Conservation (phyloP, 1,284 basidiomycete genomes). For the Puccinia coronata region DNA sequence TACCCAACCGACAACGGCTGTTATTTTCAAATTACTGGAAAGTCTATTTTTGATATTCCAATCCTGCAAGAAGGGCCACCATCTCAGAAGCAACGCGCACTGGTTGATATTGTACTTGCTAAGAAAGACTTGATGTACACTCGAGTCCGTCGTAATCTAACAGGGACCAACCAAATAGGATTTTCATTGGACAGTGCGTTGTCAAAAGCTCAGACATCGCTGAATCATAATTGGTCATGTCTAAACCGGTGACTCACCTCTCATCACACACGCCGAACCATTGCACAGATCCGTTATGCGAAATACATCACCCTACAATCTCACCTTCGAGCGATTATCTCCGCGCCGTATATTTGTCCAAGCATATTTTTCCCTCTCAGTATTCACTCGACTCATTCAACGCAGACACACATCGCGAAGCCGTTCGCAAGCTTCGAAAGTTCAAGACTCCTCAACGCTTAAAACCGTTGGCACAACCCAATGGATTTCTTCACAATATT, state of each 20-base stretch:
- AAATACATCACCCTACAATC: conserved; percentile 17
- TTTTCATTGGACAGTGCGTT: conserved; percentile 6
- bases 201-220: neutral
- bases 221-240: neutral
- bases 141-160: neutral
- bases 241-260: neutral
- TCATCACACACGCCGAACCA: too few species aligned
- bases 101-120: conserved; percentile 13
- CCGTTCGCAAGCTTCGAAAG: neutral
- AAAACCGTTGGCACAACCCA: conserved; percentile 20
- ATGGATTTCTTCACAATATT: conserved; percentile 16
- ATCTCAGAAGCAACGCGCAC: neutral
- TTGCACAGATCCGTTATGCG: conserved; percentile 3
- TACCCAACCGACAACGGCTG: conserved; percentile 35
- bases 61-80: neutral
- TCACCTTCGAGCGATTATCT: conserved; percentile 6
- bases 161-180: conserved; percentile 15
- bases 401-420: neutral
- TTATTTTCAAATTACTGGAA: conserved; percentile 44
- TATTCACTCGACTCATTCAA: conserved; percentile 32
- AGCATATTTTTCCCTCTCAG: conserved; percentile 34
- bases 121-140: conserved; percentile 45
- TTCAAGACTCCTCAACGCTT: conserved; percentile 37
- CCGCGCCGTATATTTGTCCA: conserved; percentile 26
- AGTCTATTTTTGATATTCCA: conserved; percentile 27